phyloP scores from a whole-genome alignment of 75 land plant genomes.

The Larix kaempferi region DNA sequence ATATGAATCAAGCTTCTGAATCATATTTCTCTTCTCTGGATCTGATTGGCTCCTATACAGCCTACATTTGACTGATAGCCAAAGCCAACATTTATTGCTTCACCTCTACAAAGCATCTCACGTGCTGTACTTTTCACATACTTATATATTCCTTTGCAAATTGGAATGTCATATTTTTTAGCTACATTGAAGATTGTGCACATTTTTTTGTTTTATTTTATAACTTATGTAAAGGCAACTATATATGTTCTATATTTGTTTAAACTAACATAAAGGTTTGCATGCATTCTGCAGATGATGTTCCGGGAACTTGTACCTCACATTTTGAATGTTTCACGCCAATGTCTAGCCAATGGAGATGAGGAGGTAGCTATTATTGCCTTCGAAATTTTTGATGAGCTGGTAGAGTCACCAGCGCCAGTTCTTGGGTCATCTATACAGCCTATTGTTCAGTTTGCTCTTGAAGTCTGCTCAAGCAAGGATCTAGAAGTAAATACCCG shows the following conservation, averaged over 20 bases:
- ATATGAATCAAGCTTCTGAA: too few relatives aligned
- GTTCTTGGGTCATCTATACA: slow-evolving; percentile 85
- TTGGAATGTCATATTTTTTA: not conserved
- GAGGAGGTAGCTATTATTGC: slow-evolving; percentile 92
- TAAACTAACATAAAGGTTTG: not conserved
- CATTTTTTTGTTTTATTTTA: not conserved
- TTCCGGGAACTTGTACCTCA: slow-evolving; percentile 87
- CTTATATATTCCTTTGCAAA: not conserved
- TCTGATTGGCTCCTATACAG: too few relatives aligned
- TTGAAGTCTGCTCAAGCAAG: slow-evolving; percentile 88
- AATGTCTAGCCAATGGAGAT: slow-evolving; percentile 84
- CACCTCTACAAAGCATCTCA: too few relatives aligned
- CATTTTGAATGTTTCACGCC: slow-evolving; percentile 83
- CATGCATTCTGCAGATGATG: slow-evolving; percentile 47
- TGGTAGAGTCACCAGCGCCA: slow-evolving; percentile 98
- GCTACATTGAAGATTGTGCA: not conserved
- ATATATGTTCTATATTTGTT: not conserved
- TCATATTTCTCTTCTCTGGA: too few relatives aligned
- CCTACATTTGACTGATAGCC: too few relatives aligned
- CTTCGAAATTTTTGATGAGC: slow-evolving; percentile 98
- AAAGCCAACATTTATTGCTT: too few relatives aligned
- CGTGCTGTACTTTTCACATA: not conserved
- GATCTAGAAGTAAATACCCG: slow-evolving; percentile 81
- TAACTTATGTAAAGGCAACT: not conserved
- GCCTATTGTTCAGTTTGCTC: slow-evolving; percentile 90